Evolutionary conservation across 2,329 filamentous ascomycete species (phyloP).

Genomic region (Fusarium verrucosum): DNA sequence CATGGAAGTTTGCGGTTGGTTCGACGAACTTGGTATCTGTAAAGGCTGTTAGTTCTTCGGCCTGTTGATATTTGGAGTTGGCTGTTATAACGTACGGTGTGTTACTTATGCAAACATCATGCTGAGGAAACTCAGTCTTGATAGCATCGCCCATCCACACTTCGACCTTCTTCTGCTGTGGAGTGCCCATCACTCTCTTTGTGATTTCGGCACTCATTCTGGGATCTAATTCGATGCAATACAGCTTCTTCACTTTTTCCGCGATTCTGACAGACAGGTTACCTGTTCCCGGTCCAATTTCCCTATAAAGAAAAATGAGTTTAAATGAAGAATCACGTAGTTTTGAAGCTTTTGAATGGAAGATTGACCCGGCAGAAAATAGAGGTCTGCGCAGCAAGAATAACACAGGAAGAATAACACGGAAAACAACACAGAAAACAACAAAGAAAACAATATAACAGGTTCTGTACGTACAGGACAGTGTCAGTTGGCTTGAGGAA

Average conservation of each 20-base stretch:
- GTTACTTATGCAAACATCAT: slow-evolving; percentile 82
- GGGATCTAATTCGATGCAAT: slow-evolving; percentile 92
- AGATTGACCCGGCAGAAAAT: no score
- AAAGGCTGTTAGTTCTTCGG: slow-evolving; percentile 25
- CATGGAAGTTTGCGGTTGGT: background rate
- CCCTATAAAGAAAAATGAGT: no score
- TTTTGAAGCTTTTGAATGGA: no score
- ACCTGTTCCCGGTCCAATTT: slow-evolving; percentile 90
- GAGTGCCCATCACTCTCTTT: slow-evolving; percentile 91
- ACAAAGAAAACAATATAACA: no score
- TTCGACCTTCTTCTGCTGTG: slow-evolving; percentile 83
- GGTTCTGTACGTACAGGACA: slow-evolving; percentile 74
- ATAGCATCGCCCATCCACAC: slow-evolving; percentile 88
- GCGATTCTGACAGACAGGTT: slow-evolving; percentile 91
- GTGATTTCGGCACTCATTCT: slow-evolving; percentile 96
- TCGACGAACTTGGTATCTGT: slow-evolving; percentile 56
- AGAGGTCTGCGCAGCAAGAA: no score
- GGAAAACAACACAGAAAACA: no score
- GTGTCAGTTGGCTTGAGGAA: slow-evolving; percentile 88
- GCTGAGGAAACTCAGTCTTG: slow-evolving; percentile 79
- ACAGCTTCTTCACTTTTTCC: slow-evolving; percentile 79
- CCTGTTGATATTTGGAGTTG: background rate
- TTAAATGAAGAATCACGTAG: no score
- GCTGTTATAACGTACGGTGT: slow-evolving; percentile 62
- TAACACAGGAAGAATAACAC: no score